Evolutionary conservation across 2,329 filamentous ascomycete genomes (phyloP).

Genomic region (Ascochyta clinopodiicola): DNA sequence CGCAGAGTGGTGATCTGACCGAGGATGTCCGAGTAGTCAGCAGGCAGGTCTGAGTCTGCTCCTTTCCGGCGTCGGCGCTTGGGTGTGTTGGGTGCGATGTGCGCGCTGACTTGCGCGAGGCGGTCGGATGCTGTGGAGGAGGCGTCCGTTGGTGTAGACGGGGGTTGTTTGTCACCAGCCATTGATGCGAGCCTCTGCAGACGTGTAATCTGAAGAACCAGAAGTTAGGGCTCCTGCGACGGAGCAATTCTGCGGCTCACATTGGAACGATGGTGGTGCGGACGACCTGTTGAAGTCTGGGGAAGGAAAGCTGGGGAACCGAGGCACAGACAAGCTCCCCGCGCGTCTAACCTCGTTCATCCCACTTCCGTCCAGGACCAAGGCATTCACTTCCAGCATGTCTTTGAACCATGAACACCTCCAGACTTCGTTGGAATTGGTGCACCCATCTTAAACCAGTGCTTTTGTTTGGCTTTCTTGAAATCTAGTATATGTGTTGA

Average conservation of each 20-base stretch:
- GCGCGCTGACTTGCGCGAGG: constrained; percentile 56
- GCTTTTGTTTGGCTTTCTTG: neutral
- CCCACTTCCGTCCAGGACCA: neutral
- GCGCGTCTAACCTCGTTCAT: constrained; percentile 23
- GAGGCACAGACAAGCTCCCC: constrained; percentile 35
- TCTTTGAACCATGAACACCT: neutral
- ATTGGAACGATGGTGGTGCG: constrained; percentile 18
- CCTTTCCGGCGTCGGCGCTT: constrained; percentile 47
- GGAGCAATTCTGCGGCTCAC: constrained; percentile 25
- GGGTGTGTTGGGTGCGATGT: constrained; percentile 49
- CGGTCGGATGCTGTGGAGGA: constrained; percentile 49
- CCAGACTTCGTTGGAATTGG: neutral
- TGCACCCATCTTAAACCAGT: neutral
- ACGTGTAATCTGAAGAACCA: neutral
- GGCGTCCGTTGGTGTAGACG: constrained; percentile 23
- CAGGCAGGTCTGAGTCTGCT: constrained; percentile 56
- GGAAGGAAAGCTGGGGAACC: constrained; percentile 29
- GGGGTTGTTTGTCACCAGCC: constrained; percentile 30
- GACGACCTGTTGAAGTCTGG: constrained; percentile 21
- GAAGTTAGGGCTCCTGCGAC: constrained; percentile 14
- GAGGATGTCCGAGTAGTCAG: constrained; percentile 68
- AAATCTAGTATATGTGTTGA: neutral
- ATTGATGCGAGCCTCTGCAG: constrained; percentile 16
- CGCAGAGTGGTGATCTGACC: constrained; percentile 61
- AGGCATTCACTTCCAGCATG: neutral